A percentile compares a stretch with the other conserved stretches of the same genome.
Conservation (phyloP, 129 eudicot species). For the Pulicaria dysenterica region DNA sequence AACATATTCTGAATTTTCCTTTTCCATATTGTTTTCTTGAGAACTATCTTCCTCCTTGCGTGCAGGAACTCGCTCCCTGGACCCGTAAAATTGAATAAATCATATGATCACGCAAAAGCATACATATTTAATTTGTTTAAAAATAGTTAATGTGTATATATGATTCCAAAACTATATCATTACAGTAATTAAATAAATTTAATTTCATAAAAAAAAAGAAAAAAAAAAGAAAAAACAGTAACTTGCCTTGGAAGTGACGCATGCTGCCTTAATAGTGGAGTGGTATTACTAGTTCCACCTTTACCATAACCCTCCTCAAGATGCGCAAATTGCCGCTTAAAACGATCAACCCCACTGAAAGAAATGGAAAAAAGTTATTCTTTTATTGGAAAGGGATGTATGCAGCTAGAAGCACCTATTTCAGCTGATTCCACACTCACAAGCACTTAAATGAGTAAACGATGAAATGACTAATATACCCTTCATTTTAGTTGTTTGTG, state of each 20-base stretch:
- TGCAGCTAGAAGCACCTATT: too few relatives aligned
- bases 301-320: constrained; percentile 79
- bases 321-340: constrained; percentile 91
- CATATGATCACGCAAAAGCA: too few relatives aligned
- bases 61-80: constrained; percentile 90
- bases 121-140: too few relatives aligned
- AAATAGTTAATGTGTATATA: too few relatives aligned
- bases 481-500: too few relatives aligned
- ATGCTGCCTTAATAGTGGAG: constrained; percentile 78
- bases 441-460: too few relatives aligned
- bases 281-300: constrained; percentile 59
- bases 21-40: constrained; percentile 48
- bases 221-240: background rate
- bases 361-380: background rate
- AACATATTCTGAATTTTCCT: constrained; percentile 56
- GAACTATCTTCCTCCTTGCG: constrained; percentile 53
- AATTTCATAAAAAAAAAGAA: too few relatives aligned
- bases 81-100: constrained; percentile 4
- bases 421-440: too few relatives aligned
- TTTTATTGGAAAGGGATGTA: too few relatives aligned
- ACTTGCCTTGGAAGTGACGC: constrained; percentile 92
- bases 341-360: constrained; percentile 85
- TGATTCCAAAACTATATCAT: too few relatives aligned
- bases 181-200: too few relatives aligned
- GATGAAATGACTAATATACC: too few relatives aligned